Conservation (phyloP, 352 stramenopile species). For the Phytophthora pini region DNA sequence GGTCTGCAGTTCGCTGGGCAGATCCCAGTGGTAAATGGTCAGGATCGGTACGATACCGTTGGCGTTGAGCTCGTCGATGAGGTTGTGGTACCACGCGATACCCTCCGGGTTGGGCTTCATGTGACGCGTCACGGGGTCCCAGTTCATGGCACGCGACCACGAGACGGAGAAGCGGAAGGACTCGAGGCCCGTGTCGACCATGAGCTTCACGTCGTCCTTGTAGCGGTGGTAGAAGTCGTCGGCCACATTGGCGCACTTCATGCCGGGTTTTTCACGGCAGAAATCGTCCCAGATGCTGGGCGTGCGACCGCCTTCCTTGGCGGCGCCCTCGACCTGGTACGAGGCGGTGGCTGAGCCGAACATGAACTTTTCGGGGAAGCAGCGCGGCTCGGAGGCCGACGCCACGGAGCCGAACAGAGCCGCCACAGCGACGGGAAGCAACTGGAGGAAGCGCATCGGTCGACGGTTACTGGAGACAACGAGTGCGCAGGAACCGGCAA, state of each 20-base stretch:
- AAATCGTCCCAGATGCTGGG: constrained; percentile 94
- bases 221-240: constrained; percentile 94
- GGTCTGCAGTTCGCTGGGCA: constrained; percentile 88
- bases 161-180: constrained; percentile 93
- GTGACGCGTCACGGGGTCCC: constrained; percentile 52
- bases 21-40: constrained; percentile 95
- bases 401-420: constrained; percentile 6
- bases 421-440: constrained; percentile 13
- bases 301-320: constrained; percentile 72
- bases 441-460: constrained; percentile 29
- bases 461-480: constrained; percentile 3
- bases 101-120: constrained; percentile 82
- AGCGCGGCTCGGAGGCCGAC: constrained; percentile 23
- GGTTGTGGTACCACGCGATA: constrained; percentile 90
- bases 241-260: constrained; percentile 86
- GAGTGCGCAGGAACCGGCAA: constrained; percentile 18
- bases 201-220: constrained; percentile 91
- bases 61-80: constrained; percentile 85
- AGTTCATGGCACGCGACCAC: constrained; percentile 90
- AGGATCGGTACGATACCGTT: constrained; percentile 88
- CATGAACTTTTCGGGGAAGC: constrained; percentile 70
- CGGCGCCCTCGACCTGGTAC: constrained; percentile 93
- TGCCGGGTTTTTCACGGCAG: constrained; percentile 59
- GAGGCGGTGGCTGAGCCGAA: constrained; percentile 85
- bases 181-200: constrained; percentile 91